phyloP scores from a whole-genome alignment of 2,329 filamentous ascomycete genomes.

The Byssothecium circinans region DNA sequence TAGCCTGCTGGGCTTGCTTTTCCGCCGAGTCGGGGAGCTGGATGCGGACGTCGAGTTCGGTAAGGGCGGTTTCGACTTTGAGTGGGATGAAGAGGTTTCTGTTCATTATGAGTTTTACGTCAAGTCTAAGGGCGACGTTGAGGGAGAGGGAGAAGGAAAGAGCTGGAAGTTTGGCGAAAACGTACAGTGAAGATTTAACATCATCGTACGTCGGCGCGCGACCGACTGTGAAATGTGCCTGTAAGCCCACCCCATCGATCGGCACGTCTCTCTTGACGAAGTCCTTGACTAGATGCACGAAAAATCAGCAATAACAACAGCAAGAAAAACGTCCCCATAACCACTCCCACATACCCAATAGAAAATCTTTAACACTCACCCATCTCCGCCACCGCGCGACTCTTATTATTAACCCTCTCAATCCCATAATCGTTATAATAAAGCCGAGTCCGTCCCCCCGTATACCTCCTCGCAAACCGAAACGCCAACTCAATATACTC shows the following conservation, averaged over 20 bases:
- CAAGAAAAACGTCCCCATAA: too few species aligned
- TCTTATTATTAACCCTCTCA: conserved; percentile 57
- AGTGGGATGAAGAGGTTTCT: conserved; percentile 52
- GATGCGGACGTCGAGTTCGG: conserved; percentile 62
- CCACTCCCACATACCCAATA: too few species aligned
- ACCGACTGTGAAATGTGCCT: conserved; percentile 63
- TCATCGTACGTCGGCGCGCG: conserved; percentile 50
- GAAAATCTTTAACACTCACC: neutral
- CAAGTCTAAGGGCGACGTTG: too few species aligned
- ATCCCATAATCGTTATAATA: conserved; percentile 69
- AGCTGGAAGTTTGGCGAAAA: neutral
- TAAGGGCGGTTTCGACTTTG: conserved; percentile 61
- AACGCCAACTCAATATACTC: conserved; percentile 63
- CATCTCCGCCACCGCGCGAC: conserved; percentile 34
- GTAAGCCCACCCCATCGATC: conserved; percentile 65
- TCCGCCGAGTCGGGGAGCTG: conserved; percentile 49
- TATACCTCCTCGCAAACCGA: conserved; percentile 54
- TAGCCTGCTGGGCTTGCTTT: conserved; percentile 51
- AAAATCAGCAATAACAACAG: neutral
- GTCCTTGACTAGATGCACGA: conserved; percentile 29
- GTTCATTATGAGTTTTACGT: neutral
- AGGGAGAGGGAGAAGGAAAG: neutral
- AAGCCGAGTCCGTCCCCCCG: conserved; percentile 60
- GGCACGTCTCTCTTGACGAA: conserved; percentile 44
- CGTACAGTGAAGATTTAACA: conserved; percentile 49